Base-by-base conservation (phyloP, 2,329 filamentous ascomycete genomes). In the Amesomyces nigricolor region DNA sequence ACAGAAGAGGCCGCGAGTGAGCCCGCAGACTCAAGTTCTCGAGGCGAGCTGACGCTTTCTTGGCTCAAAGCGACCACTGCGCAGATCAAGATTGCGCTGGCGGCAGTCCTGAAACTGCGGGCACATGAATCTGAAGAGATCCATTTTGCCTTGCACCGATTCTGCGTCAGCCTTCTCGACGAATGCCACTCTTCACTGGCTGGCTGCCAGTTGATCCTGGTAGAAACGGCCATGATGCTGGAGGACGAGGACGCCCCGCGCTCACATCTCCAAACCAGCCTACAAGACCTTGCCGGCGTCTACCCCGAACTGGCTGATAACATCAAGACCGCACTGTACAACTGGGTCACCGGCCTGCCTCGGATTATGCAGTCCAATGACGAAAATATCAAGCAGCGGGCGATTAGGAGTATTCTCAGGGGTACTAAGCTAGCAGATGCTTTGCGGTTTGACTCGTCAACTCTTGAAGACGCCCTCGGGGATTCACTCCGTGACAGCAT, bases 321-420 rank as follows among this genome's bases (percentile, higher is more conserved):
- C 9, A 70, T 89, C 11, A 83, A 89, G 63, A 80, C 78, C 29
- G 86, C 82, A 0, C 77, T 95, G 0, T 88, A 92, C 68, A 85
- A 84, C 51, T 96, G 91, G 91, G 80, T 91, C 22, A 82, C 83
- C 2, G 86, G 89, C 40, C 78, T 99, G 16, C 86, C 92, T 5
- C 81, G 91, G 14, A 72, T 89, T 13, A 91, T 96, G 83, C 89
- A 92, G 67, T 82, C 85, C 8, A 87, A 85, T 62, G 91, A 97
- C 64, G 90, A 96, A 62, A 77, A 78, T n/a, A 75, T 79, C 29
- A 95, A 95, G 68, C 78, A 83, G 58, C 79, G 80, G 53, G 83
- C 86, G 2, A 79, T 97, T 26, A 79, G 80, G 29, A 89, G 92
- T 59, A 79, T 99, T n/a, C 81, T 86, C 13, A 86, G 85, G 47